Evolutionary conservation across 352 stramenopile genomes (phyloP).

Genomic region (Globisporangium takayamanum): DNA sequence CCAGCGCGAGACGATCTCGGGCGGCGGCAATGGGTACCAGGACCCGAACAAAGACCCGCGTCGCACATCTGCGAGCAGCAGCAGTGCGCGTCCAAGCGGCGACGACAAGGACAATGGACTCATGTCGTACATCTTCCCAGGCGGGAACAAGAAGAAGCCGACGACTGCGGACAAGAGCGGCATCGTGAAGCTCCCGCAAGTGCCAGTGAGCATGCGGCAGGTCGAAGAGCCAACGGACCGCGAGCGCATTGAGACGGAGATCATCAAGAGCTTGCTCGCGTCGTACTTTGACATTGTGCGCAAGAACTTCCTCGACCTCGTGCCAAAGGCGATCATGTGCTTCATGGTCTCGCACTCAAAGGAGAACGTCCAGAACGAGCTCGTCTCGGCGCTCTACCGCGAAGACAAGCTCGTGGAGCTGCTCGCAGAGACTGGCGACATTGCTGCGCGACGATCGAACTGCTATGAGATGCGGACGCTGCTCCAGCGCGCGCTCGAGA

Average conservation of each 20-base stretch:
- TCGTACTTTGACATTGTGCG: constrained; percentile 99
- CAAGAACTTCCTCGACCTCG: constrained; percentile 98
- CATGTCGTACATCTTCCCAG: constrained; percentile 73
- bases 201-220: constrained; percentile 95
- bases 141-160: constrained; percentile 33
- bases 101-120: constrained; percentile 64
- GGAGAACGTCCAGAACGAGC: constrained; percentile 97
- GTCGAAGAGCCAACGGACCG: constrained; percentile 93
- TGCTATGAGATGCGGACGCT: constrained; percentile 97
- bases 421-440: constrained; percentile 94
- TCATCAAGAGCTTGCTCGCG: constrained; percentile 96
- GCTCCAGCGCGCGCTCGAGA: constrained; percentile 93
- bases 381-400: constrained; percentile 95
- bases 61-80: constrained; percentile 16
- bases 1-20: constrained; percentile 77
- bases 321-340: constrained; percentile 99
- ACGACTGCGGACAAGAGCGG: constrained; percentile 30
- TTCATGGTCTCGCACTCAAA: constrained; percentile 94
- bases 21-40: constrained; percentile 30
- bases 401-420: constrained; percentile 95
- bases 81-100: constrained; percentile 12
- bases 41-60: constrained; percentile 47
- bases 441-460: constrained; percentile 91
- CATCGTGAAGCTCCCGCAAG: constrained; percentile 94
- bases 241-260: constrained; percentile 96